Evolutionary conservation across 768 basidiomycete species (phyloP), one percentile per base, ranked within the genome.

Genomic region (Amanita phalloides): DNA sequence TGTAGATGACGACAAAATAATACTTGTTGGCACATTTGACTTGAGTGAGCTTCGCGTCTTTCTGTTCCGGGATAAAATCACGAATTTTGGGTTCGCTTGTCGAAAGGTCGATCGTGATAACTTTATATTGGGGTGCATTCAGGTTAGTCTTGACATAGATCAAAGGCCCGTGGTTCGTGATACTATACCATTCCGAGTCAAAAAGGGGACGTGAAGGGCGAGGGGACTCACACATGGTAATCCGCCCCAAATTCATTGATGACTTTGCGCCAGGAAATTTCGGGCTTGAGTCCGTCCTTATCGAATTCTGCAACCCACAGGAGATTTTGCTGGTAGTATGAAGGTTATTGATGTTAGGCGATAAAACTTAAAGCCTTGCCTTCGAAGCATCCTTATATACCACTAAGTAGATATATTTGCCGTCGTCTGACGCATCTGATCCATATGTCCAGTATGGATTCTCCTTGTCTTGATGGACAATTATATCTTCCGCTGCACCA

Each of bases 21-120:
- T 17, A 25, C 33, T 39, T 39, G 48, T 49, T 49, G 48, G 28
- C 48, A 9, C 48, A 28, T 4, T 11, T 49, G 28, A 38, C 25
- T 39, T 49, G 36, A 30, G 17, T 30, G n/a, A 49, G 48, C 48
- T 39, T 49, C 3, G 48, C 48, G 3, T 49, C 48, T 25, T 49
- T 39, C 10, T 11, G 26, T 23, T 39, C 48, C 6, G 36, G 48
- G 4, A 49, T 49, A 6, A 49, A 42, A 30, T 49, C 48, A 26
- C 36, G 36, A 25, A 42, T 53, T 9, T 49, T 4, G 20, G 20
- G 43, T 30, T 42, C 48, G n/a, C 14, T n/a, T 10, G 11, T 39
- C 8, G 48, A 41, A 6, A 49, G 48, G 36, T 49, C 36, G 23
- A 41, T 30, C 3, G 36, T 49, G 7, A 49, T 21, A 1, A 49